These are phyloP conservation scores for Boletus patriciae DNA, from an alignment of 768 basidiomycete genomes.

Conservation along the genomic window DNA sequence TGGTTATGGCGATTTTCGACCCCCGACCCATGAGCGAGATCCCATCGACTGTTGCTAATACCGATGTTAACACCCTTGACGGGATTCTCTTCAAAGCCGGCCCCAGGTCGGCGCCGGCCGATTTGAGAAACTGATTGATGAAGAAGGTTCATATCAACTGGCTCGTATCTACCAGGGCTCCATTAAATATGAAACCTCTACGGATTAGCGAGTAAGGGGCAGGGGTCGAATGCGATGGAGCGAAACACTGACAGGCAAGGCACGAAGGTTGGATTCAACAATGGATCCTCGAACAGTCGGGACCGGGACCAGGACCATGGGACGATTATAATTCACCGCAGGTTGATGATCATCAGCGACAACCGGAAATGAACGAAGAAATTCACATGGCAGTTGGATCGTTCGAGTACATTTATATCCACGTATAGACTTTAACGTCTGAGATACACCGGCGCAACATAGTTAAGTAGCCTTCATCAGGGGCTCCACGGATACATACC, in stretches of 20 bases:
- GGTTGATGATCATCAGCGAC: constrained; percentile 1
- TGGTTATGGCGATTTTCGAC: constrained; percentile 10
- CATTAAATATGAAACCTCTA: not conserved
- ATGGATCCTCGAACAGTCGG: constrained; percentile 3
- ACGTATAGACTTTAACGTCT: not conserved
- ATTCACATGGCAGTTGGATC: not conserved
- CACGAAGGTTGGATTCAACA: not conserved
- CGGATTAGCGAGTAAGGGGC: not conserved
- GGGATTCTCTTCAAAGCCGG: not conserved
- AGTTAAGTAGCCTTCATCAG: not conserved
- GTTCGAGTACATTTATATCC: not conserved
- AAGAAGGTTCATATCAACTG: not conserved
- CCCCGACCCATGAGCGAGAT: constrained; percentile 6
- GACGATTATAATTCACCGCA: not conserved
- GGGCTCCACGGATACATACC: not conserved
- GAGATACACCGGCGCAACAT: not conserved
- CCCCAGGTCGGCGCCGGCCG: constrained; percentile 8
- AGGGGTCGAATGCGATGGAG: too few relatives aligned
- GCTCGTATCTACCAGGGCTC: not conserved
- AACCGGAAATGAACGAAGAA: constrained; percentile 9
- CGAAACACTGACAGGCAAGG: not conserved
- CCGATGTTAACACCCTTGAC: not conserved
- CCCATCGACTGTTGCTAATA: not conserved
- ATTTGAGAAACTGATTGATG: not conserved
- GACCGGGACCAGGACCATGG: not conserved